Evolutionary conservation across 257 asterid genomes (phyloP).

Genomic region (Salvia hispanica): DNA sequence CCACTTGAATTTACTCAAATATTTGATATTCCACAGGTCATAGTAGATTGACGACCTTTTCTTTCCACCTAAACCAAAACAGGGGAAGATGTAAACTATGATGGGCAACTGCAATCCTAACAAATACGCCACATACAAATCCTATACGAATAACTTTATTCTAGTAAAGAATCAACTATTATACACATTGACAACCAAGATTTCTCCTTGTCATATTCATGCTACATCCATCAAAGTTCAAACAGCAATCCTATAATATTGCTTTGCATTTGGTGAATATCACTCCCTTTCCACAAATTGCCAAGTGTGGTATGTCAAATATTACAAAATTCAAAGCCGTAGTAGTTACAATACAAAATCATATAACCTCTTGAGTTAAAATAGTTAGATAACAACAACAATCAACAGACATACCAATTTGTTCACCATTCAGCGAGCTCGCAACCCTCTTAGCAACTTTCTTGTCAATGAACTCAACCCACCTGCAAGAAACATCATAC

Average conservation of each 20-base stretch:
- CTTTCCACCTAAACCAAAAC: conserved; percentile 68
- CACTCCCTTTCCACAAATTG: neutral
- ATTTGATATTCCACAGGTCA: conserved; percentile 94
- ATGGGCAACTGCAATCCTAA: neutral
- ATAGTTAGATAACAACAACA: neutral
- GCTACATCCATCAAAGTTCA: conserved; percentile 4
- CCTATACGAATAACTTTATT: neutral
- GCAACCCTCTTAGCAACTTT: conserved; percentile 87
- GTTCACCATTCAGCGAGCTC: conserved; percentile 77
- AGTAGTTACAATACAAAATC: neutral
- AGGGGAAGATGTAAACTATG: conserved; percentile 19
- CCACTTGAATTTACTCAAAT: conserved; percentile 97
- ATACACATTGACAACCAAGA: neutral
- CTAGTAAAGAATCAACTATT: conserved; percentile 13
- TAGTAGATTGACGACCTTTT: conserved; percentile 84
- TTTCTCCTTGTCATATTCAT: neutral
- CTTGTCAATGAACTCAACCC: conserved; percentile 88
- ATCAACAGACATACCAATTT: conserved; percentile 53
- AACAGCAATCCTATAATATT: neutral
- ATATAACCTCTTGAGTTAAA: too few species aligned
- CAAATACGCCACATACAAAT: conserved; percentile 1
- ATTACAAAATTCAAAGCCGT: conserved; percentile 7
- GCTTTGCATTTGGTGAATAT: neutral
- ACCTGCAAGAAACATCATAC: conserved; percentile 47
- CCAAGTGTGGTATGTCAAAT: neutral